Evolutionary conservation across 306 rosid species (phyloP).

Genomic region (Fagus crenata): DNA sequence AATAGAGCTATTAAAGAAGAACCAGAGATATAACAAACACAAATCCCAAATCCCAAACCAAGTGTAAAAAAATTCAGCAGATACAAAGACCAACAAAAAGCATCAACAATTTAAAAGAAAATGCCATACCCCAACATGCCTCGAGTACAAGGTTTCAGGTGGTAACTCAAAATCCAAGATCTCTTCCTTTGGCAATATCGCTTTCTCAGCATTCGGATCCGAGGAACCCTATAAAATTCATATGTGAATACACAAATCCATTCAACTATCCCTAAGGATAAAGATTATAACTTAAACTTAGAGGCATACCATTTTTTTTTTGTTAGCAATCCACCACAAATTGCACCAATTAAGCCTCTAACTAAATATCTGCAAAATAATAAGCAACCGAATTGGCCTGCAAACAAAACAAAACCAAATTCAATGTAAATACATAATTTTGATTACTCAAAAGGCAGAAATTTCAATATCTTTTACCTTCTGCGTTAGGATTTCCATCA

Average conservation of each 20-base stretch:
- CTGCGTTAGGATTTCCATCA: no score
- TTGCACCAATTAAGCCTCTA: background rate
- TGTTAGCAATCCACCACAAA: conserved; percentile 5
- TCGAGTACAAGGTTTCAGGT: background rate
- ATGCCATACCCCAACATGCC: conserved; percentile 33
- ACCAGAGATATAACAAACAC: background rate
- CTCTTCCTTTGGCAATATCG: conserved; percentile 60
- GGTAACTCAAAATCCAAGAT: conserved; percentile 39
- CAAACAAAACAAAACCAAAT: background rate
- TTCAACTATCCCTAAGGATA: background rate
- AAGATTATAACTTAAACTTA: background rate
- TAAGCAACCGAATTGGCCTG: background rate
- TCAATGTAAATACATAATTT: background rate
- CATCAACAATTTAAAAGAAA: background rate
- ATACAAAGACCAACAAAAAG: background rate
- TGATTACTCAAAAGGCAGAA: background rate
- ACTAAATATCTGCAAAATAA: conserved; percentile 2
- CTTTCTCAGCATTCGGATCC: conserved; percentile 38
- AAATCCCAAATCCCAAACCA: background rate
- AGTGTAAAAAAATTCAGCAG: background rate
- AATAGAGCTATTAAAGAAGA: background rate
- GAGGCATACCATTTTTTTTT: conserved; percentile 30
- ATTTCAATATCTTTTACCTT: background rate
- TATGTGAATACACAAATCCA: conserved; percentile 8
- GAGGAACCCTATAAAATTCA: conserved; percentile 33